Evolutionary conservation across 257 asterid genomes (phyloP).

Genomic region (Buddleja alternifolia): DNA sequence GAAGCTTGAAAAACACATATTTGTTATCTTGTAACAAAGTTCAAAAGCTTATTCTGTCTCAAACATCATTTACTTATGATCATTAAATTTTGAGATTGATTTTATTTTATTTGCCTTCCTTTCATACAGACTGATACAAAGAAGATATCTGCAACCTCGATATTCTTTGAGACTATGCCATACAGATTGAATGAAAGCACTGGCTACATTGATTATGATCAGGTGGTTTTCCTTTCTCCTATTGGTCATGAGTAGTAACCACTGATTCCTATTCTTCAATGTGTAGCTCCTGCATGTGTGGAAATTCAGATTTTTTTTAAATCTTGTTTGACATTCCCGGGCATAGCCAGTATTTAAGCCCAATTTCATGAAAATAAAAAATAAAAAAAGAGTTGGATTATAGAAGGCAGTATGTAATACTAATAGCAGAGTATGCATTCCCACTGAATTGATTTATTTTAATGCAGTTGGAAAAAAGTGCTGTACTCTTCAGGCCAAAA

Average conservation of each 20-base stretch:
- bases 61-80: conserved; percentile 3
- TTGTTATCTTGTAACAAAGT: not conserved
- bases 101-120: not conserved
- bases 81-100: conserved; percentile 12
- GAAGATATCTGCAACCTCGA: conserved; percentile 98
- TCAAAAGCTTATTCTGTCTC: not conserved
- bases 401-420: no score
- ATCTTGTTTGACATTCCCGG: not conserved
- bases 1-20: conserved; percentile 8
- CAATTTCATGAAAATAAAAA: no score
- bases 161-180: conserved; percentile 98
- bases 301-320: not conserved
- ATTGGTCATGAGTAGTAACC: not conserved
- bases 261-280: not conserved
- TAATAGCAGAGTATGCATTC: not conserved
- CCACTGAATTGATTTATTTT: conserved; percentile 22
- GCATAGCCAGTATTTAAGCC: not conserved
- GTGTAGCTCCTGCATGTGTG: not conserved
- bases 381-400: not conserved
- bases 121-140: conserved; percentile 87
- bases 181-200: conserved; percentile 95
- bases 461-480: conserved; percentile 92
- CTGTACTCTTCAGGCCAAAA: conserved; percentile 91
- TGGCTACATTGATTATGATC: conserved; percentile 88
- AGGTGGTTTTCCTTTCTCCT: conserved; percentile 47